These are phyloP conservation scores for Cymbopogon flexuosus DNA, from an alignment of 202 grass and related monocot species.

Conservation along the genomic window DNA sequence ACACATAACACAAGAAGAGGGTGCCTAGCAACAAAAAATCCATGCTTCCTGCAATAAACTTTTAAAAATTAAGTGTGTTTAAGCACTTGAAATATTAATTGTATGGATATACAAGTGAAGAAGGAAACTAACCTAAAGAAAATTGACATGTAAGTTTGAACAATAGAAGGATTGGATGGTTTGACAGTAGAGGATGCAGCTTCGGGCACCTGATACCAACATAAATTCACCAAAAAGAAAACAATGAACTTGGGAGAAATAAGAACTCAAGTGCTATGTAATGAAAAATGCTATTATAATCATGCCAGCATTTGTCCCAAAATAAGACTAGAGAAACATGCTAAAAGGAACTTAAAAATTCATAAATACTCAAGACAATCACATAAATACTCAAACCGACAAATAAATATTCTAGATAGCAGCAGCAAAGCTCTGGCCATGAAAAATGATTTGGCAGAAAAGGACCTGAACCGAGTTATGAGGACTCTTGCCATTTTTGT, in stretches of 20 bases:
- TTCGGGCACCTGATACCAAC: slow-evolving; percentile 38
- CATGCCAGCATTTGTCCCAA: background rate
- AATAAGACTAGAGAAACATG: slow-evolving; percentile 6
- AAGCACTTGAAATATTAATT: slow-evolving; percentile 29
- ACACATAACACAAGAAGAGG: slow-evolving; percentile 71
- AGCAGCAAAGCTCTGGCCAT: background rate
- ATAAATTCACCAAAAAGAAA: slow-evolving; percentile 20
- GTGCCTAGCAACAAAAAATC: slow-evolving; percentile 65
- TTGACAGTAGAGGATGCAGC: slow-evolving; percentile 32
- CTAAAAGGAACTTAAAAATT: slow-evolving; percentile 6
- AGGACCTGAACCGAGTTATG: slow-evolving; percentile 41
- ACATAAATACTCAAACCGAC: background rate
- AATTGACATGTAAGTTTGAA: slow-evolving; percentile 80
- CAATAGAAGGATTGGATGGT: slow-evolving; percentile 50
- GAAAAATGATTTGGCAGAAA: slow-evolving; percentile 22
- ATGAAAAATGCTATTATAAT: slow-evolving; percentile 6
- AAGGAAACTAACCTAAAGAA: slow-evolving; percentile 69
- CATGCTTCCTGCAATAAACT: slow-evolving; percentile 68
- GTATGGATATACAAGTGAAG: slow-evolving; percentile 30
- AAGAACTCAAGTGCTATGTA: background rate
- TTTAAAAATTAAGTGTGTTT: slow-evolving; percentile 35
- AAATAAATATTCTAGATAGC: slow-evolving; percentile 27
- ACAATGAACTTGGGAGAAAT: background rate
- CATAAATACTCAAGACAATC: no score
- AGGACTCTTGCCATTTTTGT: slow-evolving; percentile 34